Percentiles rank a stretch among this genome's conserved stretches.
These are phyloP conservation scores for Silybum marianum DNA, from an alignment of 129 eudicot genomes.

Conservation along the genomic window DNA sequence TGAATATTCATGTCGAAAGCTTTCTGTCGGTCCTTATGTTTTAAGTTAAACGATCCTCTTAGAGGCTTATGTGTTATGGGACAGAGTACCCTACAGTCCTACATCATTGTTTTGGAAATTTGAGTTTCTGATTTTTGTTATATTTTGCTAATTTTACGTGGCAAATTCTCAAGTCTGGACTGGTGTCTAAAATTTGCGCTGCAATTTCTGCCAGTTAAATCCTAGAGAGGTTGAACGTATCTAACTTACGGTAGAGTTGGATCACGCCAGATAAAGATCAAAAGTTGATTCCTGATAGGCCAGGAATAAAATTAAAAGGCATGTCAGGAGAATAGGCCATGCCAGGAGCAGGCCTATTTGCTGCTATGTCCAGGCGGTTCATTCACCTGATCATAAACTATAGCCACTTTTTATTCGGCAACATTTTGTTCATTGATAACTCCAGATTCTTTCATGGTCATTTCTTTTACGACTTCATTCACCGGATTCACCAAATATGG, in stretches of 20 bases:
- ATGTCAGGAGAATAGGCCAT: background rate
- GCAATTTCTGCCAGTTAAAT: constrained; percentile 4
- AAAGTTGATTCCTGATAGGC: background rate
- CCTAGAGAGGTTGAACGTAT: background rate
- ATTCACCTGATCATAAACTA: background rate
- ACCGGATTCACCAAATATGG: background rate
- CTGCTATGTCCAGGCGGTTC: background rate
- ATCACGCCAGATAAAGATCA: background rate
- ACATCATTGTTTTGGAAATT: background rate
- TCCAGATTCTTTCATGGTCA: background rate
- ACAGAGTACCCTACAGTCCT: background rate
- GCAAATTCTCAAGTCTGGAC: background rate
- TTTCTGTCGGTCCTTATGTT: background rate
- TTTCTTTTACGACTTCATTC: background rate
- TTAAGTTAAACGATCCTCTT: background rate
- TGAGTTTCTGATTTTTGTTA: constrained; percentile 1
- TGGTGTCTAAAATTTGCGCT: background rate
- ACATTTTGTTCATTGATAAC: background rate
- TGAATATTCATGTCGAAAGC: background rate
- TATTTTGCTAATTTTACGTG: constrained; percentile 7
- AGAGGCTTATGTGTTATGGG: background rate
- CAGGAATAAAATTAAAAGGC: background rate
- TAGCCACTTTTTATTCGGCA: background rate
- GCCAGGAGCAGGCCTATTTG: background rate
- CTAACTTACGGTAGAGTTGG: background rate